Conservation (phyloP, 2,329 filamentous ascomycete species). For the Cryphonectria nitschkei region DNA sequence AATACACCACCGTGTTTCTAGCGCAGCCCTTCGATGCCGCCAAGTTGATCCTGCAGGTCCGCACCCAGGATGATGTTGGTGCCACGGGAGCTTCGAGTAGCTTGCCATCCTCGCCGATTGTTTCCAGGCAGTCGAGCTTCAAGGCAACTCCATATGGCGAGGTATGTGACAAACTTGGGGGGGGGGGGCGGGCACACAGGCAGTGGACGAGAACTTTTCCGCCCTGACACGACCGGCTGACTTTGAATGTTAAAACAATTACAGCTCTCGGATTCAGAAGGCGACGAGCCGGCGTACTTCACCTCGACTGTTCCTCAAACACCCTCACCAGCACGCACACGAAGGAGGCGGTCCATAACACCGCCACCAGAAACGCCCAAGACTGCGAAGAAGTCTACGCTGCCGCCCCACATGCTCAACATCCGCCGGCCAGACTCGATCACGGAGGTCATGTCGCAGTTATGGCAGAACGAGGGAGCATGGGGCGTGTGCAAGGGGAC, state of each 20-base stretch:
- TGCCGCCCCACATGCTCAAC: slow-evolving; percentile 64
- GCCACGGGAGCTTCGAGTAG: slow-evolving; percentile 36
- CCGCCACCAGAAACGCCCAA: slow-evolving; percentile 40
- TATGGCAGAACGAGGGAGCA: slow-evolving; percentile 87
- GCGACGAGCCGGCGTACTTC: slow-evolving; percentile 84
- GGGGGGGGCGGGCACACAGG: not conserved
- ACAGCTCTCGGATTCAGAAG: slow-evolving; percentile 65
- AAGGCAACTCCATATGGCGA: slow-evolving; percentile 34
- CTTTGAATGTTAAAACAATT: not conserved
- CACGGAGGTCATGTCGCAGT: slow-evolving; percentile 80
- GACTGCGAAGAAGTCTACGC: slow-evolving; percentile 40
- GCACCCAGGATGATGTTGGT: slow-evolving; percentile 56
- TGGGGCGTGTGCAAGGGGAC: slow-evolving; percentile 95
- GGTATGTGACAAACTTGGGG: slow-evolving; percentile 30
- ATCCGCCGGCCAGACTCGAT: slow-evolving; percentile 80
- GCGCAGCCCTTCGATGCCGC: slow-evolving; percentile 97
- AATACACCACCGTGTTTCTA: slow-evolving; percentile 86
- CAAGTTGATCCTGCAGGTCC: slow-evolving; percentile 87
- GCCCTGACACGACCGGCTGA: not conserved
- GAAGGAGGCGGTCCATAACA: slow-evolving; percentile 39
- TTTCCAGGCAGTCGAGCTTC: slow-evolving; percentile 28
- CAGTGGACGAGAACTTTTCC: not conserved
- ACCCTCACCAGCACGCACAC: slow-evolving; percentile 50
- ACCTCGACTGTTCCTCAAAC: slow-evolving; percentile 65
- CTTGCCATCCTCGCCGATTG: slow-evolving; percentile 6